Percentiles rank a stretch among this genome's conserved stretches.
Evolutionary conservation across 208 protist genomes (phyloP).

Genomic region (Trypanosoma scelopori): DNA sequence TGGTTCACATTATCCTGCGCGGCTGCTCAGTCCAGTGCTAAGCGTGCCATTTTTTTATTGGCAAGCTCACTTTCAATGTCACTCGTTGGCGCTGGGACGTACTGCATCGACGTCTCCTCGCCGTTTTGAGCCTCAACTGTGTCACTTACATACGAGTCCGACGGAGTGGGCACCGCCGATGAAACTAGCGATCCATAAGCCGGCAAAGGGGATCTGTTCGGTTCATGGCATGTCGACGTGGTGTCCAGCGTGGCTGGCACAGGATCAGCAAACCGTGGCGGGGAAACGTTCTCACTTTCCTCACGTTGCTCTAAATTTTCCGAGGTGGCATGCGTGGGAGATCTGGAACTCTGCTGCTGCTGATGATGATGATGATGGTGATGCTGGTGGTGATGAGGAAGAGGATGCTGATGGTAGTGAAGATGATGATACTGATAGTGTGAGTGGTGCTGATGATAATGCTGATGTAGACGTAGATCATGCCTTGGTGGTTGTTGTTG

Average conservation of each 20-base stretch:
- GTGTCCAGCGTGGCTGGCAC: neutral
- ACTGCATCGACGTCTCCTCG: conserved; percentile 33
- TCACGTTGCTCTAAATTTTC: neutral
- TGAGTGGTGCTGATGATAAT: conserved; percentile 7
- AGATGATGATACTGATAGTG: conserved; percentile 6
- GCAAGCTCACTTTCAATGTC: conserved; percentile 77
- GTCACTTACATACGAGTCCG: conserved; percentile 45
- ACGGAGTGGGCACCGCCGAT: conserved; percentile 3
- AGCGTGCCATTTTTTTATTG: conserved; percentile 67
- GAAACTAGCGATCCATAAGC: neutral
- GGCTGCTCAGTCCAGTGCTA: conserved; percentile 50
- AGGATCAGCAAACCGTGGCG: neutral
- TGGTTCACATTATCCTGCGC: neutral
- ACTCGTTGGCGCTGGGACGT: conserved; percentile 58
- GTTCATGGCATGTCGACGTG: neutral
- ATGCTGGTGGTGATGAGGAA: conserved; percentile 5
- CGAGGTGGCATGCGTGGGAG: neutral
- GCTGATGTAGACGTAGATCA: neutral
- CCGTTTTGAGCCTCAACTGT: neutral
- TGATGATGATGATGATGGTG: conserved; percentile 20
- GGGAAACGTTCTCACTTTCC: neutral
- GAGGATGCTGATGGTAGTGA: conserved; percentile 7
- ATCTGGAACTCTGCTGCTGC: conserved; percentile 15
- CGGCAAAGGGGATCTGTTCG: neutral
- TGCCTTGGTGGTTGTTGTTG: too few species aligned